Conservation (phyloP, 129 eudicot species). For the Helichrysum umbraculigerum region DNA sequence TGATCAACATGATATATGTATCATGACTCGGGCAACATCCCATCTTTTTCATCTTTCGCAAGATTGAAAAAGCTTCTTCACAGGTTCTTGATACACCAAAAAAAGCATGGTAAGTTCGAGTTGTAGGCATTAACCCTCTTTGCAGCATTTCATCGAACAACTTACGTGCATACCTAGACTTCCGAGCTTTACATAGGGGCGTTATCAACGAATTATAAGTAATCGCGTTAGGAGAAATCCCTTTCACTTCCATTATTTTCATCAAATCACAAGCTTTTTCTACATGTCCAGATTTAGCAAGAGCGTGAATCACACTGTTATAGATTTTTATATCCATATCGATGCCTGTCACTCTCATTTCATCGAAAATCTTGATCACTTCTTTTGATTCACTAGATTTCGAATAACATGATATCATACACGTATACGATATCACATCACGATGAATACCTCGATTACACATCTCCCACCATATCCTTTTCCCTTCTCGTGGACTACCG, state of each 20-base stretch:
- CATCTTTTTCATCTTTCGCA: conserved; percentile 52
- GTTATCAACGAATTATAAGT: conserved; percentile 78
- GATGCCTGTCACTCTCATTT: conserved; percentile 52
- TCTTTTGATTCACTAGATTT: conserved; percentile 45
- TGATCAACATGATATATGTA: conserved; percentile 71
- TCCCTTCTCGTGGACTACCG: conserved; percentile 60
- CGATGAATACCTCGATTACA: conserved; percentile 40
- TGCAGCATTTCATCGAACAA: conserved; percentile 66
- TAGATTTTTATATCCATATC: conserved; percentile 72
- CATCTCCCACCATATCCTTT: conserved; percentile 87
- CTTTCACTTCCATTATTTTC: conserved; percentile 67
- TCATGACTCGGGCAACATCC: conserved; percentile 71
- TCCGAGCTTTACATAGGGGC: conserved; percentile 64
- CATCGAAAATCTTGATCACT: conserved; percentile 61
- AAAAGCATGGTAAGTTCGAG: conserved; percentile 78
- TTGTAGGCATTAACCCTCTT: conserved; percentile 59
- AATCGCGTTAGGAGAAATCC: conserved; percentile 52
- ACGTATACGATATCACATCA: conserved; percentile 68
- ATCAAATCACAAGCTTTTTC: conserved; percentile 57
- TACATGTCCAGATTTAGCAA: conserved; percentile 63
- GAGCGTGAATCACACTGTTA: conserved; percentile 74
- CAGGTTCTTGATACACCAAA: conserved; percentile 53
- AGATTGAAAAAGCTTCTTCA: conserved; percentile 61
- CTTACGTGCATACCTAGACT: conserved; percentile 43
- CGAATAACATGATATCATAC: conserved; percentile 68